phyloP scores from a whole-genome alignment of 2,329 filamentous ascomycete species.

The Aspergillus phoenicis region DNA sequence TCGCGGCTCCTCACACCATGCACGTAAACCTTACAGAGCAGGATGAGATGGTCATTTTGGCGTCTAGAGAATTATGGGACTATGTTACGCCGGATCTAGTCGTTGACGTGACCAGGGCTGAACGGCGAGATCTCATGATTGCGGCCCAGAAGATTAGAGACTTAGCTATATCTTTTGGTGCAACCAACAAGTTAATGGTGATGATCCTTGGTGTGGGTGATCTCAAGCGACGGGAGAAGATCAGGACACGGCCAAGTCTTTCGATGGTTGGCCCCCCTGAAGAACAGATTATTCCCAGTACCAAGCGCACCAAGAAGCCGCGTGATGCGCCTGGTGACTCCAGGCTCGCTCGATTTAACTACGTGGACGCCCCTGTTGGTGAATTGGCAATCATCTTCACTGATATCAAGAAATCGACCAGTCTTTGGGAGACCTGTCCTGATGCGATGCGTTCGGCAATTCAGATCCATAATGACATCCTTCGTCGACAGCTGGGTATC shows the following conservation, averaged over 20 bases:
- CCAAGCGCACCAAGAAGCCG: conserved; percentile 64
- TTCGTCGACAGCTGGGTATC: conserved; percentile 87
- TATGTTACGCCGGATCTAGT: conserved; percentile 87
- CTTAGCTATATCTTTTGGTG: conserved; percentile 91
- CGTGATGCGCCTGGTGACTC: conserved; percentile 73
- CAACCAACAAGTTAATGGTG: conserved; percentile 94
- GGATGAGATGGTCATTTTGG: conserved; percentile 91
- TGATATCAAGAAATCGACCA: conserved; percentile 97
- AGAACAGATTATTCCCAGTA: conserved; percentile 61
- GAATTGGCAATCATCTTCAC: conserved; percentile 95
- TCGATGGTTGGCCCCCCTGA: conserved; percentile 77
- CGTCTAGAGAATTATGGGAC: conserved; percentile 93
- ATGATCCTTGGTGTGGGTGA: conserved; percentile 97
- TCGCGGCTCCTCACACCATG: conserved; percentile 82
- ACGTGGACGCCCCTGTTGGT: conserved; percentile 87
- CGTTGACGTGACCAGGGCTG: conserved; percentile 85
- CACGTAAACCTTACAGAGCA: conserved; percentile 79
- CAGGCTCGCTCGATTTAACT: conserved; percentile 81
- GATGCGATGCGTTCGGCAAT: conserved; percentile 96
- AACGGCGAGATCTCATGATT: conserved; percentile 87
- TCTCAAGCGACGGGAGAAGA: conserved; percentile 80
- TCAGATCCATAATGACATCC: conserved; percentile 94
- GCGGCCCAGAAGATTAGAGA: conserved; percentile 93
- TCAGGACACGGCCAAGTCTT: conserved; percentile 75
- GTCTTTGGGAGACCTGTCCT: conserved; percentile 92